These are phyloP conservation scores for Exophiala dermatitidis DNA, from an alignment of 2,329 filamentous ascomycete genomes.

Conservation along the genomic window DNA sequence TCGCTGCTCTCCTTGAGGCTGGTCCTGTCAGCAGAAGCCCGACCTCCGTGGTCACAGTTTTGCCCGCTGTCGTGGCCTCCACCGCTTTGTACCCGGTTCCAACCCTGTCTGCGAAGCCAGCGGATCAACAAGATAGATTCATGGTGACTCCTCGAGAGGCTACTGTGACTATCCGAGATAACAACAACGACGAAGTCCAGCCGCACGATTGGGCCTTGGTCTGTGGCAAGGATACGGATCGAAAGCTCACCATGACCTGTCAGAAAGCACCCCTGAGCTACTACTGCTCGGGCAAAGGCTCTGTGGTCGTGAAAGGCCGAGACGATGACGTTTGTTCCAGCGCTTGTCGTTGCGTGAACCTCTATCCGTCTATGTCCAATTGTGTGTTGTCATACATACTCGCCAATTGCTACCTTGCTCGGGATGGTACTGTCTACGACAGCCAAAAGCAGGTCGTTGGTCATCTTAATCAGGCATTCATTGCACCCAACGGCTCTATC, in stretches of 20 bases:
- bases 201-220: conserved; percentile 1
- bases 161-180: neutral
- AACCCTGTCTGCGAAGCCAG: neutral
- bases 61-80: neutral
- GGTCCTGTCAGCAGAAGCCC: conserved; percentile 3
- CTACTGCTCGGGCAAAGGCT: too few species aligned
- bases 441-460: too few species aligned
- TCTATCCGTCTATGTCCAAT: too few species aligned
- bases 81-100: neutral
- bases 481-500: too few species aligned
- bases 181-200: neutral
- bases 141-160: neutral
- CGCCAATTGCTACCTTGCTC: too few species aligned
- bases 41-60: neutral
- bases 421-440: too few species aligned
- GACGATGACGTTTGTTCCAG: too few species aligned
- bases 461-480: too few species aligned
- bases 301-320: too few species aligned
- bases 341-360: too few species aligned
- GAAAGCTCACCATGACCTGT: conserved; percentile 1
- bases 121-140: neutral
- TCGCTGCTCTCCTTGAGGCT: conserved; percentile 1
- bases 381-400: too few species aligned
- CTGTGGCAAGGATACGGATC: neutral
- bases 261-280: neutral